Base-by-base conservation (phyloP, 345 rosid genomes). In the Eutrema yunnanense region DNA sequence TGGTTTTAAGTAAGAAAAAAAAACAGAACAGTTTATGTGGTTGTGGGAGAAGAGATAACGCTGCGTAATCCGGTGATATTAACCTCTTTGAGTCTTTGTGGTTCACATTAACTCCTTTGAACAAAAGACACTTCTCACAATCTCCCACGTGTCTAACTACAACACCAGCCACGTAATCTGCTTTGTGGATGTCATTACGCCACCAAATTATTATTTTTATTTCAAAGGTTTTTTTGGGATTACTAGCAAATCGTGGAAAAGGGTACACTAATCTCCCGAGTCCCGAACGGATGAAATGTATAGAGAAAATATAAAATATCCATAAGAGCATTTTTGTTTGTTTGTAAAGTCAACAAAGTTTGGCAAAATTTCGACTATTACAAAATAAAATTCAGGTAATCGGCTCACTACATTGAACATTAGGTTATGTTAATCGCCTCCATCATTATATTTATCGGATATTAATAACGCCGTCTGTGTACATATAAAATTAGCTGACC, bases 21-120 rank as follows among this genome's bases (percentile, higher is more conserved):
- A 22, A 22, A 22, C 26, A 22, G 6, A 62, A 53, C 9, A 32
- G 16, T 5, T 9, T 53, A 6, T 63, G 78, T 74, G 78, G 78
- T 59, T n/a, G 67, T 4, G 67, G 52, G 44, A 67, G 66, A 73
- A 65, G 44, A 60, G 75, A 72, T 61, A 67, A 52, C 53, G 38
- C 22, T 40, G 2, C 50, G 61, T 10, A 33, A 73, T 59, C 78
- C 29, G 2, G 37, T 41, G 53, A 58, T 22, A 32, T 50, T 58
- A 13, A 19, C 38, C 46, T 66, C 30, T 67, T 22, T 67, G 73
- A 16, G 16, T 16, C n/a, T n/a, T n/a, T n/a, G n/a, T 74, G 78
- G 78, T 53, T 67, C 78, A 33, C 55, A n/a, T 22, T 22, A 53
- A 6, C 73, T 57, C 55, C 54, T 66, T 49, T 67, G 47, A 66